Evolutionary conservation across 306 rosid species (phyloP), one percentile per base, ranked within the genome.

Genomic region (Acacia melanoxylon): DNA sequence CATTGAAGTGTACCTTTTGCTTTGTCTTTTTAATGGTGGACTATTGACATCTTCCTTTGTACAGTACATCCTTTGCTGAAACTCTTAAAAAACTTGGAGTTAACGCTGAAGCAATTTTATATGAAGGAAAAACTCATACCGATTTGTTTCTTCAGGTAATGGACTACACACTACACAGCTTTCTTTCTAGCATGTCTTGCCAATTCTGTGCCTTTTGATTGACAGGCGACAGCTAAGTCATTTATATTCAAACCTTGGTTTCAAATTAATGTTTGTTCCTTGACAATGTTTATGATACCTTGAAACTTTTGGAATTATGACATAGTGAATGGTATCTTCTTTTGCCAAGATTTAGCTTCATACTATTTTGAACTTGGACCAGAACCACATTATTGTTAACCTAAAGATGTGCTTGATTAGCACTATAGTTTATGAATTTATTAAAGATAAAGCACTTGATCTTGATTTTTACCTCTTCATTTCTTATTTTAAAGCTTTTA

Each of bases 131-230:
- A 86, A 93, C 97, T 22, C 99, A 95, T 73, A 95, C 99, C 17
- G 99, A 95, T 80, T 79, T 95, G 87, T 95, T 95, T 89, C 92
- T 95, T 76, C 99, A 95, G 98, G 99, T 95, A 82, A 83, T 45
- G 42, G 61, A 45, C 68, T 77, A 63, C 61, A 65, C 51, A 51
- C 68, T 77, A 63, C 61, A 51, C 51, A 69, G 31, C 31, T 74
- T 79, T 61, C 24, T 78, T 37, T 74, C 77, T 81, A 8, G 75
- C 35, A 65, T 54, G 42, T 68, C 51, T 69, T 63, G 45, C 61
- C 10, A 62, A 59, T 70, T 22, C 41, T 5, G 37, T 27, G 41
- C 42, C 69, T 29, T 62, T 27, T 63, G 40, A 63, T 20, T 63
- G 69, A 63, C 41, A 37, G 41, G 41, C 41, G 8, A 37, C 41